Base-by-base conservation (phyloP, 225 moss, liverwort and hornwort genomes). In the Thuidium tamariscinum region DNA sequence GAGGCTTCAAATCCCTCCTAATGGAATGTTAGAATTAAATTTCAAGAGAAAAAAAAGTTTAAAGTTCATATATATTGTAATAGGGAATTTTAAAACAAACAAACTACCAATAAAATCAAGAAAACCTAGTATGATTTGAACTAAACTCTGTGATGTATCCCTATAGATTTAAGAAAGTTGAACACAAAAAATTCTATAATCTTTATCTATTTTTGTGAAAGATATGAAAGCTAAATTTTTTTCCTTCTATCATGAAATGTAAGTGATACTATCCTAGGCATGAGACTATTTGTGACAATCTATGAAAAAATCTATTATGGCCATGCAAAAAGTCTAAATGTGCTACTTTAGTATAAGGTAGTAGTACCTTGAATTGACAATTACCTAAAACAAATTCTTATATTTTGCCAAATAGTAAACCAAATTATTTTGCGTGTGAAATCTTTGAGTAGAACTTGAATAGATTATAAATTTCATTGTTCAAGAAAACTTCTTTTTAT, bases 121-220 rank as follows among this genome's bases (percentile, higher is more conserved):
- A 69, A 25, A 0, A 44, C 1, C 5, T 42, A 44, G 10, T 10
- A 44, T 10, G 17, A 10, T 10, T 44, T 29, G 3, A 71, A 44
- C 3, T 46, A 0, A 10, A 10, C 0, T 69, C 15, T 9, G 26
- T 70, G 4, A 44, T 44, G 16, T 0, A 1, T 10, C 3, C n/a
- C n/a, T 1, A 17, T 29, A 71, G 9, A 26, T 42, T 46, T 29
- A 17, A 17, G 0, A 29, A 29, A 44, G 3, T 17, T 71, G 10
- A 15, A 27, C 27, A 27, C 44, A 27, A 70, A 5, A 5, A 71
- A 46, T 29, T 17, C 6, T 46, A 10, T 29, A 46, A 29, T 29
- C 17, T 71, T 6, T 6, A 17, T 17, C 0, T 3, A 0, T 29
- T 71, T 71, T 0, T 16, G 0, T 44, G 17, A 71, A 10, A 29